These are phyloP conservation scores for Gossypium sturtianum DNA, from an alignment of 345 rosid genomes.

Conservation along the genomic window DNA sequence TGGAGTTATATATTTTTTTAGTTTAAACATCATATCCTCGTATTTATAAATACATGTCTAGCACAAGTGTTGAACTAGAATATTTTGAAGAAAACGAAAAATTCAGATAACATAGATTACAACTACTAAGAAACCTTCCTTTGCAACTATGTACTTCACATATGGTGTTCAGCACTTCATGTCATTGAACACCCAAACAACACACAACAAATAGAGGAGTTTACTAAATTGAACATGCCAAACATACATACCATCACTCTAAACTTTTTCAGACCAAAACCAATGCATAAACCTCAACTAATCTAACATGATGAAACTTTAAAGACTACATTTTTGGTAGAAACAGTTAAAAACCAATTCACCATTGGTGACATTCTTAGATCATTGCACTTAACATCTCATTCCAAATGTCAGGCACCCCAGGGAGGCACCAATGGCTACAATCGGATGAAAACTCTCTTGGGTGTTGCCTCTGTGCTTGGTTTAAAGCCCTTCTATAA, in stretches of 20 bases:
- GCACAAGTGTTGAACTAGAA: no score
- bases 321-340: conserved; percentile 9
- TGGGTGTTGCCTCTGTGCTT: conserved; percentile 45
- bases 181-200: neutral
- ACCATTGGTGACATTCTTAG: conserved; percentile 9
- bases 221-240: neutral
- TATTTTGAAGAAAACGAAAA: no score
- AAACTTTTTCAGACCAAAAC: conserved; percentile 9
- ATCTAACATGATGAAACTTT: neutral
- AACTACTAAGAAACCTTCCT: neutral
- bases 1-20: neutral
- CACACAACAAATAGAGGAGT: neutral
- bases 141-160: neutral
- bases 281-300: conserved; percentile 6
- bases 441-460: conserved; percentile 59
- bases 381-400: conserved; percentile 68
- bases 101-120: no score
- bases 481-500: conserved; percentile 51
- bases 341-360: conserved; percentile 12
- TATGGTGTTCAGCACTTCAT: neutral
- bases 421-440: conserved; percentile 98
- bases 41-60: no score
- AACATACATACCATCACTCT: conserved; percentile 14
- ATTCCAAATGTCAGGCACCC: conserved; percentile 92
- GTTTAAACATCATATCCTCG: no score